Evolutionary conservation across 2,329 filamentous ascomycete genomes (phyloP).

Genomic region (Colletotrichum sp.): DNA sequence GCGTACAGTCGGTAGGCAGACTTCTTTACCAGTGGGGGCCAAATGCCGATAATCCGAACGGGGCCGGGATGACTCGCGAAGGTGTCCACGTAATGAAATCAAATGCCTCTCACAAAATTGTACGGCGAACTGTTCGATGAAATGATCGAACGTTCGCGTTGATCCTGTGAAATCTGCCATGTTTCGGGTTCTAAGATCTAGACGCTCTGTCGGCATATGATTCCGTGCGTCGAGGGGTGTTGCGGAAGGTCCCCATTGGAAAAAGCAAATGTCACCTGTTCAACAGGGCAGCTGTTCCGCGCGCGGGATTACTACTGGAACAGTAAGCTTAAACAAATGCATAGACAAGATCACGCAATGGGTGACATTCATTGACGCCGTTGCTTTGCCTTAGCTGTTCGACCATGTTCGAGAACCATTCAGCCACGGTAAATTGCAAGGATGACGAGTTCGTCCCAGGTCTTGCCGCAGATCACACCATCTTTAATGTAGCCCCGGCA

Average conservation of each 20-base stretch:
- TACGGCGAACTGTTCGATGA: neutral
- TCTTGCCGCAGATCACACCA: neutral
- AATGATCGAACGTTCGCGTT: neutral
- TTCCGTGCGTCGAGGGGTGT: neutral
- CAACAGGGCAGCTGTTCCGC: neutral
- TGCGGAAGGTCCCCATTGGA: neutral
- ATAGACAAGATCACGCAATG: neutral
- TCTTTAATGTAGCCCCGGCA: neutral
- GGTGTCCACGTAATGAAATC: neutral
- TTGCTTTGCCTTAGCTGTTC: neutral
- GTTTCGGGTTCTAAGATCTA: neutral
- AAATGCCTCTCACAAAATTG: neutral
- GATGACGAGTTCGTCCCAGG: neutral
- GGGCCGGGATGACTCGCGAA: neutral
- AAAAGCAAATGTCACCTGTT: neutral
- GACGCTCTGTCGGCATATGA: neutral
- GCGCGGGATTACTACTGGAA: neutral
- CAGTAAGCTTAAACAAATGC: neutral
- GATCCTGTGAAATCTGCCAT: neutral
- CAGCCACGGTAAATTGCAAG: neutral
- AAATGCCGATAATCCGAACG: neutral
- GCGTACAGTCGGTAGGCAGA: neutral
- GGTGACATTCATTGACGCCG: neutral
- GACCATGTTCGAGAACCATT: neutral
- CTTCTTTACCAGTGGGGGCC: neutral